phyloP scores from a whole-genome alignment of 2,329 filamentous ascomycete species.

The Coniochaeta ligniaria region DNA sequence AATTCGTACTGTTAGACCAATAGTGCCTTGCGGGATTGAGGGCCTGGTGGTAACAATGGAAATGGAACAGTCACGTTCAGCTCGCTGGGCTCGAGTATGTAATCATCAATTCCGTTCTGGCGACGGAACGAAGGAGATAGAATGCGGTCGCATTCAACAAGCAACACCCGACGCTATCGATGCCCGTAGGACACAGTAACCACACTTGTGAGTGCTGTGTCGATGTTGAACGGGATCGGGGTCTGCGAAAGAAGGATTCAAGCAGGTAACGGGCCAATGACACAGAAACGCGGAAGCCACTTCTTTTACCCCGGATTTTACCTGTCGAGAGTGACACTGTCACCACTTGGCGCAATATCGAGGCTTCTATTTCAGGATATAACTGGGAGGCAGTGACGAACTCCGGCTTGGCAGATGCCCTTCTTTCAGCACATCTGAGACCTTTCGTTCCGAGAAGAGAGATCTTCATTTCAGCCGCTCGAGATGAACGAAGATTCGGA shows the following conservation, averaged over 20 bases:
- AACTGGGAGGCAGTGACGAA: background rate
- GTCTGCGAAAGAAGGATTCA: background rate
- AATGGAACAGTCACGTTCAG: background rate
- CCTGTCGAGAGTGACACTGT: background rate
- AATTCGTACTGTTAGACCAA: background rate
- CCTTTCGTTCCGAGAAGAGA: background rate
- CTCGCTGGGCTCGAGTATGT: background rate
- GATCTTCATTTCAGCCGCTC: background rate
- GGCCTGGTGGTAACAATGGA: no score
- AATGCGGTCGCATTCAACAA: background rate
- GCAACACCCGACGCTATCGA: background rate
- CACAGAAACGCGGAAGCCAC: background rate
- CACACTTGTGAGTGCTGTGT: background rate
- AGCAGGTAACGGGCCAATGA: background rate
- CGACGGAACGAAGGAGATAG: background rate
- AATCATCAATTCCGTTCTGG: background rate
- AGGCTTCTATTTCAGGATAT: conserved; percentile 1
- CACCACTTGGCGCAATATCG: conserved; percentile 3
- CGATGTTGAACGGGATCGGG: background rate
- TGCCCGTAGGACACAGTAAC: background rate
- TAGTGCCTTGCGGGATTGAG: background rate
- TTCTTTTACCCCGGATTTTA: conserved; percentile 1
- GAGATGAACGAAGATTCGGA: background rate
- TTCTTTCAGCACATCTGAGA: background rate
- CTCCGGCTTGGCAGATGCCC: background rate